These are phyloP conservation scores for Penicillium fuscoglaucum DNA, from an alignment of 2,329 filamentous ascomycete genomes.

Conservation along the genomic window DNA sequence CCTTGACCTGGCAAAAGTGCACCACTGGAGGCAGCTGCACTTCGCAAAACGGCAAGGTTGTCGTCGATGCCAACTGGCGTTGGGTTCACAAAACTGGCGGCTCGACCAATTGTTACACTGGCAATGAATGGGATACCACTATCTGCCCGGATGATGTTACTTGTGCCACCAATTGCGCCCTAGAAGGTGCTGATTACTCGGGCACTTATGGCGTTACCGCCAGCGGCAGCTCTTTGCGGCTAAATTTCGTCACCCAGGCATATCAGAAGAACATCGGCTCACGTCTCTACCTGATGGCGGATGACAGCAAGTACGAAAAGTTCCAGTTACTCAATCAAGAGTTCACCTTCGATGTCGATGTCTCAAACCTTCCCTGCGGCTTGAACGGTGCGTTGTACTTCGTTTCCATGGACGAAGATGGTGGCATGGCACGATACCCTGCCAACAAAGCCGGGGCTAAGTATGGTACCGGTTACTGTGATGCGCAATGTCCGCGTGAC, in stretches of 20 bases:
- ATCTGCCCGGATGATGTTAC: constrained; percentile 51
- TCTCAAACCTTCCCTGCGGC: constrained; percentile 66
- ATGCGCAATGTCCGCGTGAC: constrained; percentile 56
- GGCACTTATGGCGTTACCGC: constrained; percentile 54
- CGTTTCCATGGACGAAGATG: constrained; percentile 60
- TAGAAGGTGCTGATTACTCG: constrained; percentile 58
- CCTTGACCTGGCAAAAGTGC: constrained; percentile 56
- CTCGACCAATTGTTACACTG: constrained; percentile 58
- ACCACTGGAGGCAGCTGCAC: constrained; percentile 53
- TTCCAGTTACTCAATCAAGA: constrained; percentile 66
- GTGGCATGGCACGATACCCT: constrained; percentile 54
- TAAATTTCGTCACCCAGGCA: constrained; percentile 49
- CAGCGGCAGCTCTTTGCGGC: constrained; percentile 48
- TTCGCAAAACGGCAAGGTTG: constrained; percentile 48
- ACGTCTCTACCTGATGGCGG: constrained; percentile 64
- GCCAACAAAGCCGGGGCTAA: constrained; percentile 58
- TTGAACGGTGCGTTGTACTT: constrained; percentile 71
- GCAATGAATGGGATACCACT: constrained; percentile 51
- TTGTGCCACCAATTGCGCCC: constrained; percentile 57
- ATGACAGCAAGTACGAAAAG: constrained; percentile 62
- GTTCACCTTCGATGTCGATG: constrained; percentile 71
- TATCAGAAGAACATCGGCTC: constrained; percentile 43
- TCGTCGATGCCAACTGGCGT: constrained; percentile 52
- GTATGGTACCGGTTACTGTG: constrained; percentile 65
- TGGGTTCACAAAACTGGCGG: constrained; percentile 53